Conservation (phyloP, 2,329 filamentous ascomycete genomes). For the Aspergillus pseudoviridinutans region DNA sequence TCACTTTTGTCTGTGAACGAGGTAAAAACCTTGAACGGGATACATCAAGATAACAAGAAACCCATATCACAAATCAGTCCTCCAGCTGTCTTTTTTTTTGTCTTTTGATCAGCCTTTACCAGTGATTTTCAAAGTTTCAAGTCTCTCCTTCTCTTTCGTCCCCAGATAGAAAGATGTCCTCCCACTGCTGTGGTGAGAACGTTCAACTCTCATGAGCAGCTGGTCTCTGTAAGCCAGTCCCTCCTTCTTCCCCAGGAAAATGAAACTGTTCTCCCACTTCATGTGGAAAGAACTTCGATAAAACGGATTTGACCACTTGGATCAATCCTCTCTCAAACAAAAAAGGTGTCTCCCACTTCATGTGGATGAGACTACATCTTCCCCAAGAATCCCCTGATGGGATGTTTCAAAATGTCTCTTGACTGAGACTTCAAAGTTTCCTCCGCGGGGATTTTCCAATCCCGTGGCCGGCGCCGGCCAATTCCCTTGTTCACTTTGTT, state of each 20-base stretch:
- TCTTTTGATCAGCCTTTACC: background rate
- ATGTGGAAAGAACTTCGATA: background rate
- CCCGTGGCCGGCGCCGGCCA: background rate
- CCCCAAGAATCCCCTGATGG: background rate
- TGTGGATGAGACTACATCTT: background rate
- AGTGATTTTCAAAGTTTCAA: background rate
- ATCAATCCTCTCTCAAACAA: background rate
- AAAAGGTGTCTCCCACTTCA: background rate
- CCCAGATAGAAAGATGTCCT: background rate
- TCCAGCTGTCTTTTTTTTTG: background rate
- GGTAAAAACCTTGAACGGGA: slow-evolving; percentile 22
- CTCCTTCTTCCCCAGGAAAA: background rate
- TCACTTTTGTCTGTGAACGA: slow-evolving; percentile 2
- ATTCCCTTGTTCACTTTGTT: background rate
- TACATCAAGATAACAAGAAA: background rate
- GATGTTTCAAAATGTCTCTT: background rate
- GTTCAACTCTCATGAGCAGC: background rate
- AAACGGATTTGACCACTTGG: background rate
- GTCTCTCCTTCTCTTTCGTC: background rate
- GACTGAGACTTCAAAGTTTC: background rate
- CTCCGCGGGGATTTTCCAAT: background rate
- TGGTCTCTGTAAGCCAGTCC: background rate
- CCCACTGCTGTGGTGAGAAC: background rate
- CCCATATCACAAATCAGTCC: background rate
- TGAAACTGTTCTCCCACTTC: background rate